Evolutionary conservation across 331 rosid genomes (phyloP), one percentile per base, ranked within the genome.

Genomic region (Spiraea crenata): DNA sequence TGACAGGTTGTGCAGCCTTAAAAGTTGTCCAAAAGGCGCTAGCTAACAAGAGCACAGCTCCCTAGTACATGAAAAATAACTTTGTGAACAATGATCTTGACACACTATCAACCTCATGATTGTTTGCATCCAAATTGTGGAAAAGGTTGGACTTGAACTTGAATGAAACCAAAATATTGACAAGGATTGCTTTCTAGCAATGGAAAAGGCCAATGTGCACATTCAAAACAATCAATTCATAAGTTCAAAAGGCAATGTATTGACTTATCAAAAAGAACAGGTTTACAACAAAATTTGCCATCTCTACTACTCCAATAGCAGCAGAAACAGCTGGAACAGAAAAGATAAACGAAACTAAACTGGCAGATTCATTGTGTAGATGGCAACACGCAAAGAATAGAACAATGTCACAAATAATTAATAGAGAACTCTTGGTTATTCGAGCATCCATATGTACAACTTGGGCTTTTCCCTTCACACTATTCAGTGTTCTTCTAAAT

Each of bases 401-500:
- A 14, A 9, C 64, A 54, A 54, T n/a, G 25, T 20, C 15, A 52
- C 1, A 12, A 8, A 12, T 3, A 54, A 60, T 37, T 4, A 25
- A 34, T n/a, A 0, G 49, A 35, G 45, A 2, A 14, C 47, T 48
- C 35, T 51, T 31, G n/a, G 35, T 34, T 11, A 4, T 44, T 42
- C 16, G 2, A 46, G 42, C 39, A 34, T 46, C 70, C 60, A 2
- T 72, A 72, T 77, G 17, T 50, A 77, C 76, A 76, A 55, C 61
- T 55, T 65, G 49, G n/a, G 70, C 5, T 35, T 49, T 61, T 19
- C 57, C 38, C 9, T 48, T 55, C 34, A 46, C 46, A 55, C n/a
- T 54, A 38, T 2, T 60, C 54, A 25, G 31, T 25, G 31, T 25
- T 70, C 72, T 44, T 70, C 65, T 54, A 58, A 17, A 70, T 57